A percentile compares a stretch with the other conserved stretches of the same genome.
Evolutionary conservation across 129 eudicot genomes (phyloP).

Genomic region (Arctium minus): DNA sequence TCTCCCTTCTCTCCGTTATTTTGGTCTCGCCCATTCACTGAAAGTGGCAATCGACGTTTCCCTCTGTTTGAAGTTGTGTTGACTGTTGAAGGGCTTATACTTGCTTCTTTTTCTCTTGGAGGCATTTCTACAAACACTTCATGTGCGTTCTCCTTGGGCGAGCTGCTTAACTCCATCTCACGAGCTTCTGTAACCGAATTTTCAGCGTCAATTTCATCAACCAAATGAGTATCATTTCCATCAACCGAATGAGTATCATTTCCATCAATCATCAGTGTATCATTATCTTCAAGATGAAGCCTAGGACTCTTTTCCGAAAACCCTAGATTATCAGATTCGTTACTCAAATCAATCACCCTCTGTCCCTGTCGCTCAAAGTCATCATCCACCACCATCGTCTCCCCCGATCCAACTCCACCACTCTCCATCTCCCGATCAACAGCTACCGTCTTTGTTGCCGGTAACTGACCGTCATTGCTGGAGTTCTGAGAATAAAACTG

Average conservation of each 20-base stretch:
- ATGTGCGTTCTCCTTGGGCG: not conserved
- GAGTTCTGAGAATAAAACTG: slow-evolving; percentile 15
- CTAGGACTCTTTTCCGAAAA: not conserved
- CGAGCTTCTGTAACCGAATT: not conserved
- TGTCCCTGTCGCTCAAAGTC: not conserved
- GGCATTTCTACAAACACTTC: slow-evolving; percentile 23
- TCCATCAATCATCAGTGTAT: not conserved
- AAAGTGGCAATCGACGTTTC: slow-evolving; percentile 5
- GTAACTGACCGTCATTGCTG: slow-evolving; percentile 17
- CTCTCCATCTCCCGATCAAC: not conserved
- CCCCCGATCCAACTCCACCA: not conserved
- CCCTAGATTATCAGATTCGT: slow-evolving; percentile 10
- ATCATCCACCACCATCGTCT: slow-evolving; percentile 7
- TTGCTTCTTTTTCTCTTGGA: not conserved
- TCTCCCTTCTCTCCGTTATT: not conserved
- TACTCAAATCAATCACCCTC: not conserved
- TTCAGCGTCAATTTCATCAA: not conserved
- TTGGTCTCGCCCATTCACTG: not conserved
- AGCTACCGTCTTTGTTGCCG: not conserved
- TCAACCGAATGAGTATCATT: not conserved
- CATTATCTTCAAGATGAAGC: not conserved
- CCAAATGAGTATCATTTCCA: not conserved
- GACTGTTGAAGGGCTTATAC: not conserved
- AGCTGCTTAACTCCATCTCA: not conserved
- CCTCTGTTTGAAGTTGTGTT: not conserved